Base-by-base conservation (phyloP, 345 rosid species). In the Salix caprea region DNA sequence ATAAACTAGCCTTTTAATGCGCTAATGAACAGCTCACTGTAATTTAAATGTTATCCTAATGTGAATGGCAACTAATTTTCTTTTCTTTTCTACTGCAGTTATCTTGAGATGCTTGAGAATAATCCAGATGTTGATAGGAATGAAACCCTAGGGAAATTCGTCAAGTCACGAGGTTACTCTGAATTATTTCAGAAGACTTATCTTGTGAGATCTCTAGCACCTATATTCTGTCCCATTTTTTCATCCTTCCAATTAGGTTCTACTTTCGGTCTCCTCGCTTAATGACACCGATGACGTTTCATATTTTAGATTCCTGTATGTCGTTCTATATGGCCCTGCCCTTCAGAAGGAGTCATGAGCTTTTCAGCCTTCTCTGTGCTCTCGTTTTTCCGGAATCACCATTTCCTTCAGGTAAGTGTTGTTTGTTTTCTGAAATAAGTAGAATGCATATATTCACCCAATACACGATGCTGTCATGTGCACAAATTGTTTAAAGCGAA, bases 321-420 rank as follows among this genome's bases (percentile, higher is more conserved):
- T 79, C 92, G 97, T 75, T 95, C 97, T 7, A 90, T 91, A 75
- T 95, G 97, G 99, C 87, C 97, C 24, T 91, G 96, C 77, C 85
- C 94, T 65, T 82, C 92, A 26, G 91, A 95, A 67, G 88, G 90
- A 80, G 92, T 95, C 15, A 82, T 82, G 88, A 89, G 78, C 78
- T 91, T 92, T 84, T 88, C 99, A 58, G 97, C 97, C 73, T 92
- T 75, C 88, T 90, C 92, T 13, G 86, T 91, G 70, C 91, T 95
- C 80, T 91, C 96, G 10, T 95, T 95, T 87, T 93, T 90, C 80
- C 88, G 87, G 73, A 90, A 93, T 34, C 97, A 93, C 79, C 96
- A 91, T 68, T 88, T 93, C n/a, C 97, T 95, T 82, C 97, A 94
- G 95, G 98, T 91, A 74, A 65, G n/a, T 34, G 6, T 14, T n/a